Base-by-base conservation (phyloP, 768 basidiomycete species). In the Lentinula sp. region DNA sequence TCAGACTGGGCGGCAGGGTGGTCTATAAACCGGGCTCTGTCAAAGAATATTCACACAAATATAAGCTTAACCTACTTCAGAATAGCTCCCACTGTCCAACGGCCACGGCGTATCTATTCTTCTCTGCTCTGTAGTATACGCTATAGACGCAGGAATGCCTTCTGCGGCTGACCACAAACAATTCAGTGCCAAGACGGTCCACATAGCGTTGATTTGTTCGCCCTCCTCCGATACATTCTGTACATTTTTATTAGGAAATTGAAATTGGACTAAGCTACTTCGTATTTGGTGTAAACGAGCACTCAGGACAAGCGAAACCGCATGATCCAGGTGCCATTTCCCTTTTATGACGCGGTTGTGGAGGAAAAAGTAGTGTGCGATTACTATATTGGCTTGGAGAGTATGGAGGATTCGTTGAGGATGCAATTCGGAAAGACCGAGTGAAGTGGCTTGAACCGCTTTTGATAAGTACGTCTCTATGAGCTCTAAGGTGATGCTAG, bases 341-440 rank as follows among this genome's bases (percentile, higher is more conserved):
- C 77, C 81, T 39, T 78, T 79, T 2, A 78, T 64, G 6, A 67
- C 56, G n/a, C 80, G 71, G 37, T 73, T 74, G 21, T 70, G 67
- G 35, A 71, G 68, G 59, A 78, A 75, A 65, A 81, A 76, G 62
- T 77, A 79, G 54, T 72, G 70, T 1, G 76, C 68, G 37, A 83
- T 65, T 23, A 82, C 68, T 2, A 81, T 66, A 31, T 79, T 70
- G 1, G 71, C 64, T 46, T 76, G 75, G 16, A 77, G 57, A 31
- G 73, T 62, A 15, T 73, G 68, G 16, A 77, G 62, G 23, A 73
- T 68, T 61, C 28, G 35, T 7, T 68, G 64, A 57, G 69, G 67
- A 3, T 75, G 74, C 45, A 69, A 71, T 11, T 68, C 65, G 23
- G 72, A 67, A 18, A 75, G 61, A 35, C 61, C 64, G 7, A 61